Evolutionary conservation across 2,329 filamentous ascomycete genomes (phyloP).

Genomic region (Stagonosporopsis rhizophila): DNA sequence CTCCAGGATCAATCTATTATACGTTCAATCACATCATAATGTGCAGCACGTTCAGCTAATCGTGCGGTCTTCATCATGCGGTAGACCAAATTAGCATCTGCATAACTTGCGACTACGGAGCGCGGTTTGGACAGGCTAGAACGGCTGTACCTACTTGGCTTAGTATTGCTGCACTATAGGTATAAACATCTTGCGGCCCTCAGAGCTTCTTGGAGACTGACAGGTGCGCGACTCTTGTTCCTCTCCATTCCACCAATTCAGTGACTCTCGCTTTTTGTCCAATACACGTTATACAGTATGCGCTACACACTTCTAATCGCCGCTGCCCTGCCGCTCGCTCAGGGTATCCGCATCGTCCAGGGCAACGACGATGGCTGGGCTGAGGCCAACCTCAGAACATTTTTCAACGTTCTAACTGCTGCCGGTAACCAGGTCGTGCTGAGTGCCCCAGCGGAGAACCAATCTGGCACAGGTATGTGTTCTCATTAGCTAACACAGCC

Average conservation of each 20-base stretch:
- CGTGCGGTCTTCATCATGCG: conserved; percentile 7
- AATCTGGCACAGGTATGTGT: conserved; percentile 65
- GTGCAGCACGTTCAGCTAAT: conserved; percentile 28
- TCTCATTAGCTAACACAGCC: background rate
- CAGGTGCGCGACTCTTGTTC: background rate
- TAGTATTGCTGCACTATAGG: background rate
- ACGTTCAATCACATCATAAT: conserved; percentile 36
- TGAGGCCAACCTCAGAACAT: conserved; percentile 68
- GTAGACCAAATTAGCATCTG: conserved; percentile 2
- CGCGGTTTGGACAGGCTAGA: conserved; percentile 5
- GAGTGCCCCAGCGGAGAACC: conserved; percentile 70
- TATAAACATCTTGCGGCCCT: conserved; percentile 17
- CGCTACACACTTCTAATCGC: conserved; percentile 35
- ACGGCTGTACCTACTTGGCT: conserved; percentile 2
- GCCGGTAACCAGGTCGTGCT: conserved; percentile 69
- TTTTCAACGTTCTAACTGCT: conserved; percentile 63
- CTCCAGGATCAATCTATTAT: conserved; percentile 32
- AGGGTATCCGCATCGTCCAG: conserved; percentile 56
- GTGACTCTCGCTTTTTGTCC: background rate
- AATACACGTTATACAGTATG: conserved; percentile 25
- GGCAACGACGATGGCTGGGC: conserved; percentile 79
- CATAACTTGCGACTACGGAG: conserved; percentile 7
- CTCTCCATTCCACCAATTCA: background rate
- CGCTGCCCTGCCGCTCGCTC: conserved; percentile 35
- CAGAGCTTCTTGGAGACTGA: background rate